Evolutionary conservation across 306 rosid genomes (phyloP).

Genomic region (Cyamopsis tetragonoloba): DNA sequence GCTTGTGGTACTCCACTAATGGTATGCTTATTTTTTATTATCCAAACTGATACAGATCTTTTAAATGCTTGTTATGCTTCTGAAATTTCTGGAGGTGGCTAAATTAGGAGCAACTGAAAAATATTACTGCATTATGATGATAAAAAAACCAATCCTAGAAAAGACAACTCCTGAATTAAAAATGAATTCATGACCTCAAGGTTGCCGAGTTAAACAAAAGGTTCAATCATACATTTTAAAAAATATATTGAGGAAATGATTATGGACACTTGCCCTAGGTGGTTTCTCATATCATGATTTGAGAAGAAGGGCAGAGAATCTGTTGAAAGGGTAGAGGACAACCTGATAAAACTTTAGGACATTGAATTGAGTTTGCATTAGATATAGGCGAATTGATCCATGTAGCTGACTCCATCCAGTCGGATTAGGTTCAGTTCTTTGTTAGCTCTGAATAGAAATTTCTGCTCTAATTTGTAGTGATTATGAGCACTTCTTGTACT

Average conservation of each 20-base stretch:
- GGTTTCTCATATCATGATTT: slow-evolving; percentile 6
- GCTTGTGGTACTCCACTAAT: slow-evolving; percentile 80
- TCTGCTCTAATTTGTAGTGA: too few species aligned
- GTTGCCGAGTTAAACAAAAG: background rate
- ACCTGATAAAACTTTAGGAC: background rate
- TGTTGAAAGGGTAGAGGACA: background rate
- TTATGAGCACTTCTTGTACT: too few species aligned
- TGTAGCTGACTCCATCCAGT: background rate
- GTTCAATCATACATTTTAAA: background rate
- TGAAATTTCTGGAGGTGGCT: background rate
- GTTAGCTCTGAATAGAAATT: too few species aligned
- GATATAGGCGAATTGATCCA: background rate
- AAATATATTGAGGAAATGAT: background rate
- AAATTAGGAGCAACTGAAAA: background rate
- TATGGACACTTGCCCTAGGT: background rate
- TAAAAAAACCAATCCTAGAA: background rate
- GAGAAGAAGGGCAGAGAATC: background rate
- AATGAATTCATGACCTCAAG: background rate
- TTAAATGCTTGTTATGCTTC: background rate
- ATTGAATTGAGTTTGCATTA: background rate
- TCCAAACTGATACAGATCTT: background rate
- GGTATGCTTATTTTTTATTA: slow-evolving; percentile 43
- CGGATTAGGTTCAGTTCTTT: background rate
- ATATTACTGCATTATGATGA: background rate
- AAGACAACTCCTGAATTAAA: background rate